Conservation (phyloP, 495 filamentous ascomycete species). For the Terfezia boudieri region DNA sequence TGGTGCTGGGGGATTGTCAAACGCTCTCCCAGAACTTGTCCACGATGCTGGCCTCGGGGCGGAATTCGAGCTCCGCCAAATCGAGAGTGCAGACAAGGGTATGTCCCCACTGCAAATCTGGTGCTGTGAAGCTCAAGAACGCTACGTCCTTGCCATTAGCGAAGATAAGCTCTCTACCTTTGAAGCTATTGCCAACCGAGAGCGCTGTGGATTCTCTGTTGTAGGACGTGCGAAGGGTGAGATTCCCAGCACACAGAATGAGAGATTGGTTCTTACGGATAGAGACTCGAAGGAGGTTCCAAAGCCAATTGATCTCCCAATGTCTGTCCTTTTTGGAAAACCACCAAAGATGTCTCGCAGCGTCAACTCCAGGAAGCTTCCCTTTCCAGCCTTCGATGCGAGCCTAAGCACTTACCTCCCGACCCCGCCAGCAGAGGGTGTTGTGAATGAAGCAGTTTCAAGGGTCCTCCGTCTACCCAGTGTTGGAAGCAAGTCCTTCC, state of each 20-base stretch:
- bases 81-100: slow-evolving; percentile 69
- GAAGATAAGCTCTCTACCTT: slow-evolving; percentile 61
- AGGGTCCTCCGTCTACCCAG: slow-evolving; percentile 65
- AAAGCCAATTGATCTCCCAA: slow-evolving; percentile 69
- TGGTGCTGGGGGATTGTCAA: slow-evolving; percentile 82
- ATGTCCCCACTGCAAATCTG: slow-evolving; percentile 94
- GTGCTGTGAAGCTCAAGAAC: slow-evolving; percentile 92
- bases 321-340: slow-evolving; percentile 82
- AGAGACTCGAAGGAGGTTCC: slow-evolving; percentile 55
- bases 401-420: slow-evolving; percentile 37
- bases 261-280: slow-evolving; percentile 60
- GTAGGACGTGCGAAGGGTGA: slow-evolving; percentile 52
- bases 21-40: slow-evolving; percentile 78
- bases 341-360: slow-evolving; percentile 60
- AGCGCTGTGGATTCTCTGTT: slow-evolving; percentile 83
- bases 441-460: slow-evolving; percentile 52
- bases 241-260: slow-evolving; percentile 19
- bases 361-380: slow-evolving; percentile 50
- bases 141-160: slow-evolving; percentile 74
- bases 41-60: slow-evolving; percentile 78
- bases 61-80: slow-evolving; percentile 70
- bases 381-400: slow-evolving; percentile 50
- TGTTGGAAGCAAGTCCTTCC: slow-evolving; percentile 86
- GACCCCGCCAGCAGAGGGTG: slow-evolving; percentile 36
- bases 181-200: slow-evolving; percentile 57